Evolutionary conservation across 257 asterid genomes (phyloP), one percentile per base, ranked within the genome.

Genomic region (Linaria vulgaris): DNA sequence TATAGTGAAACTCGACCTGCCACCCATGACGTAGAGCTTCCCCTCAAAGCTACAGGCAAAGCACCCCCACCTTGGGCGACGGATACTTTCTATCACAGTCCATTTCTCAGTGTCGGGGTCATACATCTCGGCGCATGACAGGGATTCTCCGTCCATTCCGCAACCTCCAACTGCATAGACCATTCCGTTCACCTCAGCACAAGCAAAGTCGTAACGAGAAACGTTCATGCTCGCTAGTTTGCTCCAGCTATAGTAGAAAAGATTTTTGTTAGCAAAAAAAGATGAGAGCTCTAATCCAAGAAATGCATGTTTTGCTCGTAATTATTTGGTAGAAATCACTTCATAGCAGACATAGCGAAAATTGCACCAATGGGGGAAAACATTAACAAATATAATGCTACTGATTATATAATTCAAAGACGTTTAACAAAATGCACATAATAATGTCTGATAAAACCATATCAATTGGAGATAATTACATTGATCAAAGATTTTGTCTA

Each of bases 31-130:
- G 22, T 86, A 84, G 45, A 91, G 90, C 72, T 88, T 86, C 15
- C 95, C 96, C 59, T 68, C 77, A 12, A 83, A 77, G 20, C 82
- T 88, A 37, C 75, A 81, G 0, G 91, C 96, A 15, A 91, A 88
- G 46, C 95, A 86, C 25, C 95, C 95, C 88, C 90, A 80, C 47
- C 98, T 76, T 0, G 98, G 96, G 10, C 85, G 84, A n/a, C 76
- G 73, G 43, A 86, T 80, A 66, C 82, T 69, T 81, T 84, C 88
- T 0, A 84, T 83, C 55, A 74, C 27, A 8, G 76, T 84, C 98
- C 95, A 88, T 59, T 67, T 71, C 66, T 83, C 60, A 0, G 72
- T 56, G 38, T 79, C 82, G 0, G 95, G 89, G 54, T 91, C 83
- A 57, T 91, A 88, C 80, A 86, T 82, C 76, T 91, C 98, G 0